Conservation (phyloP, 78 protist species). For the Guillardia theta region DNA sequence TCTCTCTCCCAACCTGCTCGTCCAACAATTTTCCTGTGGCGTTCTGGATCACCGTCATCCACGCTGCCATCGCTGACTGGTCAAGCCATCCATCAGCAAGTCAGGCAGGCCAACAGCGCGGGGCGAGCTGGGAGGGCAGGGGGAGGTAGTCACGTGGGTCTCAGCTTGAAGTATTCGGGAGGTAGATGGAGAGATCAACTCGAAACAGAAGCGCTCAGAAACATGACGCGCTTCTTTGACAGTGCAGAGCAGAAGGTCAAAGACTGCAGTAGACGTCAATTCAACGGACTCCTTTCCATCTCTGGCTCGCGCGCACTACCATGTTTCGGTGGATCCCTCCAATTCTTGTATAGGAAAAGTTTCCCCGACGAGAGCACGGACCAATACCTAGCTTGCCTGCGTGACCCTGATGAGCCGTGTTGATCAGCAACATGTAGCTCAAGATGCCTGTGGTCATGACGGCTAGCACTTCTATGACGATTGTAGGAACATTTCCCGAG, state of each 20-base stretch:
- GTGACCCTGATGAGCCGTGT: background rate
- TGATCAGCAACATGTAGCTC: background rate
- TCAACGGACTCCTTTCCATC: no score
- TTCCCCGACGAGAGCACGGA: background rate
- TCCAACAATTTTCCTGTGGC: background rate
- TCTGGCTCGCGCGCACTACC: no score
- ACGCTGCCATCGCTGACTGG: background rate
- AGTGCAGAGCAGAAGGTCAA: constrained; percentile 23
- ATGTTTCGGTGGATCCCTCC: background rate
- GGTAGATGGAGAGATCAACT: background rate
- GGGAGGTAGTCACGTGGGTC: no score
- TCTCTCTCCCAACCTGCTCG: no score
- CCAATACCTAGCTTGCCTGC: background rate
- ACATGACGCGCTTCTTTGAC: background rate
- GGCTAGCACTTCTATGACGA: no score
- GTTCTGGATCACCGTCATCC: background rate
- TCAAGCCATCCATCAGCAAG: no score
- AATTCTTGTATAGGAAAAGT: background rate
- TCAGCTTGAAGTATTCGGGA: background rate
- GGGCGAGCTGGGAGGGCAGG: no score
- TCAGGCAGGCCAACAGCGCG: no score
- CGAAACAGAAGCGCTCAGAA: constrained; percentile 45
- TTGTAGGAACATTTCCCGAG: background rate
- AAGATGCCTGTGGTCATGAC: no score
- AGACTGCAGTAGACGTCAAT: no score